Evolutionary conservation across 2,329 filamentous ascomycete species (phyloP).

Genomic region (Colletotrichum sp.): DNA sequence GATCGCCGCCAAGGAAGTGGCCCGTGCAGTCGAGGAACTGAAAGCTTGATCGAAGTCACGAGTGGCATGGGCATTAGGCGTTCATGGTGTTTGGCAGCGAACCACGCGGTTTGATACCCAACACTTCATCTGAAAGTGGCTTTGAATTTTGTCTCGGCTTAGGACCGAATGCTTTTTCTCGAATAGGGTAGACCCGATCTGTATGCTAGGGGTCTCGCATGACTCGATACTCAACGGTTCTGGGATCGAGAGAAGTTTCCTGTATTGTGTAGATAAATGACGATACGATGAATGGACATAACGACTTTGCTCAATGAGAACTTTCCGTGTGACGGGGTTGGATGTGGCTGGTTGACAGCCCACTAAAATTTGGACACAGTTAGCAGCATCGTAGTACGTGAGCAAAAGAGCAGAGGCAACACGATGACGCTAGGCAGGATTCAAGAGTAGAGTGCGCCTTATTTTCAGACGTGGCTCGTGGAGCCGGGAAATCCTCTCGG

Average conservation of each 20-base stretch:
- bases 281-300: slow-evolving; percentile 19
- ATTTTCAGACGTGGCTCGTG: neutral
- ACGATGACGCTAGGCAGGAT: neutral
- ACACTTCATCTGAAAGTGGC: slow-evolving; percentile 16
- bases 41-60: slow-evolving; percentile 14
- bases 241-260: neutral
- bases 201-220: neutral
- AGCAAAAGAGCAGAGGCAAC: neutral
- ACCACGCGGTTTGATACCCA: slow-evolving; percentile 22
- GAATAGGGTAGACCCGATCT: neutral
- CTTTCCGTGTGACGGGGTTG: neutral
- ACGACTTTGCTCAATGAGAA: neutral
- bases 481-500: neutral
- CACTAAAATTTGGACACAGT: neutral
- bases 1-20: slow-evolving; percentile 79
- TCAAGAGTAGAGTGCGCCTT: neutral
- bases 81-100: slow-evolving; percentile 21
- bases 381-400: neutral
- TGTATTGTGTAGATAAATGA: slow-evolving; percentile 17
- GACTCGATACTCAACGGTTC: neutral
- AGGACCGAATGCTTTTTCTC: neutral
- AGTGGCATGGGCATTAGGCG: slow-evolving; percentile 10
- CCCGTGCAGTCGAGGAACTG: slow-evolving; percentile 70
- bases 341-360: neutral
- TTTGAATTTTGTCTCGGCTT: slow-evolving; percentile 11